Evolutionary conservation across 2,329 filamentous ascomycete genomes (phyloP).

Genomic region (Fusarium sulawesiense): DNA sequence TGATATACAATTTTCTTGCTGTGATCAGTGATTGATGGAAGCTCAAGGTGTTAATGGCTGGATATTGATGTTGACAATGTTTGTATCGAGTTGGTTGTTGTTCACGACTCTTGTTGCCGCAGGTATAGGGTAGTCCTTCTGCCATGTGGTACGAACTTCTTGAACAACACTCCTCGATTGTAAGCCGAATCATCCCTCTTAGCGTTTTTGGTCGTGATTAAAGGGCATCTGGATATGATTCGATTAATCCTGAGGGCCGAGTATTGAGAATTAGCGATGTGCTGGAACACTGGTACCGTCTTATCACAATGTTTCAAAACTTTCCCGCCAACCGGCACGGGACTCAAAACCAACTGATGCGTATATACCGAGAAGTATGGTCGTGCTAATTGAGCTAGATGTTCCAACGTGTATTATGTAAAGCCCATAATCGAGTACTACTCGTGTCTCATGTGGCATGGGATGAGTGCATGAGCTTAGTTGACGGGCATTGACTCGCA

Average conservation of each 20-base stretch:
- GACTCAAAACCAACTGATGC: too few relatives aligned
- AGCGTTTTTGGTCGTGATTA: background rate
- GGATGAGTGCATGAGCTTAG: background rate
- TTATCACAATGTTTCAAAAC: too few relatives aligned
- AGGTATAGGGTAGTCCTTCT: background rate
- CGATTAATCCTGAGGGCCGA: too few relatives aligned
- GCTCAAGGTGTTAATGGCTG: too few relatives aligned
- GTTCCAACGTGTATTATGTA: too few relatives aligned
- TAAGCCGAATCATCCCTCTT: background rate
- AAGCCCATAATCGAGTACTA: too few relatives aligned
- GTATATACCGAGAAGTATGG: too few relatives aligned
- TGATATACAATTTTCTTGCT: fast-evolving
- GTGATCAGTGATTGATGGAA: background rate
- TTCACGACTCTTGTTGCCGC: background rate
- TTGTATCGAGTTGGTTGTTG: background rate
- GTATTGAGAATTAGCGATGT: too few relatives aligned
- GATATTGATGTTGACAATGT: background rate
- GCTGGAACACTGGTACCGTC: too few relatives aligned
- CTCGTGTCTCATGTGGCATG: background rate
- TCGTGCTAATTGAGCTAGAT: too few relatives aligned
- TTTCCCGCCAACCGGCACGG: too few relatives aligned
- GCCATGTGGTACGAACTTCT: fast-evolving
- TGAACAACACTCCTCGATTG: background rate
- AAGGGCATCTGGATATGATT: too few relatives aligned
- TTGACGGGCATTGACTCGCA: background rate